A percentile compares a stretch with the other conserved stretches of the same genome.
These are phyloP conservation scores for Penicillium digitatum DNA, from an alignment of 2,329 filamentous ascomycete species.

Conservation along the genomic window DNA sequence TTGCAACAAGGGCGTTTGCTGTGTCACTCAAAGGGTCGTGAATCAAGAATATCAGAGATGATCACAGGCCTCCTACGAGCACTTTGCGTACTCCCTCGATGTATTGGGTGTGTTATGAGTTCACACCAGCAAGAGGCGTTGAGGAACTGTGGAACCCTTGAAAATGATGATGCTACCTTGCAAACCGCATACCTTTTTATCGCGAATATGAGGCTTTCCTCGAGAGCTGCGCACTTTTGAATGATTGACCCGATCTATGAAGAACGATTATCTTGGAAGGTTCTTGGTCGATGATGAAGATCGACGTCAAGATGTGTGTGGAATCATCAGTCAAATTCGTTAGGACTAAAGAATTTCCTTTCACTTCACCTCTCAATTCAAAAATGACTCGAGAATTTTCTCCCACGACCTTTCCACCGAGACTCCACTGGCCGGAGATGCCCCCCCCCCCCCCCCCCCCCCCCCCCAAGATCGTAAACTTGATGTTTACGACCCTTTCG, in stretches of 20 bases:
- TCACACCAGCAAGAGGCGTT: neutral
- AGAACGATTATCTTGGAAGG: too few relatives aligned
- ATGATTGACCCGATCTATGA: too few relatives aligned
- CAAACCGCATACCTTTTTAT: neutral
- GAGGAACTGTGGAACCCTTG: neutral
- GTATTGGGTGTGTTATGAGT: neutral
- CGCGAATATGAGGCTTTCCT: neutral
- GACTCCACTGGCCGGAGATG: neutral
- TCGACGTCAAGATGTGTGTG: neutral
- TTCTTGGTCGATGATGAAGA: neutral
- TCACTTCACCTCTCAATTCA: neutral
- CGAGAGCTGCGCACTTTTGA: neutral
- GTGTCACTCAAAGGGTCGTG: neutral
- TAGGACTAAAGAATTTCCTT: neutral
- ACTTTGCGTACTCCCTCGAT: neutral
- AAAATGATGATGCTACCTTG: neutral
- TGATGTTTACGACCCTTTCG: neutral
- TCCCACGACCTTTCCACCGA: neutral
- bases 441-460: too few relatives aligned
- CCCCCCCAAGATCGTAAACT: neutral
- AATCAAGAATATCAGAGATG: neutral
- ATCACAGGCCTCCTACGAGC: neutral
- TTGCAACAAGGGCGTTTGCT: neutral
- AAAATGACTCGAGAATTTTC: neutral
- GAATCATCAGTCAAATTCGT: neutral